Base-by-base conservation (phyloP, 371 early-diverging fungal species). In the Mucor indicus region DNA sequence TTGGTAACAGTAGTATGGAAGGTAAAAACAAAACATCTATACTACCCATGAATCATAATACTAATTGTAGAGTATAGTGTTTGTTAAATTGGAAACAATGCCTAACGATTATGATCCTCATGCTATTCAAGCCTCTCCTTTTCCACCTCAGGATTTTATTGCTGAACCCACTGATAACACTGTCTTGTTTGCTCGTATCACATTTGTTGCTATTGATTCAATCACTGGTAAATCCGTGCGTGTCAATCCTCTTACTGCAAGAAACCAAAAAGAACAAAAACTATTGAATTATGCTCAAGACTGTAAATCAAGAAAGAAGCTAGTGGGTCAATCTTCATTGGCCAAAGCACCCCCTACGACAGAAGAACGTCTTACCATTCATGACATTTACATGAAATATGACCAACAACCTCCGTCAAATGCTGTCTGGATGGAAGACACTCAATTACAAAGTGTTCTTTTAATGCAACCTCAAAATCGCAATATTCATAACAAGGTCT, bases 401-500 rank as follows among this genome's bases (percentile, higher is more conserved):
- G 68, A 72, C 16, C 52, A 78, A 21, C 13, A 33, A 4, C n/a
- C n/a, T 4, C 4, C 9, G 4, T 13, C 9, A 22, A 17, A 24
- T 15, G 12, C 44, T 27, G 51, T 37, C 11, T 94, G 89, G 90
- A 89, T 93, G 82, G 70, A 80, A 21, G 86, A 92, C 45, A 91
- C 95, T 2, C 64, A 53, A 1, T 66, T 89, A 54, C 76, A 88
- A 33, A 83, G 87, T 23, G 77, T 87, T 16, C 69, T 73, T 31
- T 55, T 90, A 24, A 83, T 85, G 85, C 77, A 81, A 49, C 90
- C 91, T 20, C 91, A 90, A 48, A 87, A 92, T 40, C 87, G 95
- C 22, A 96, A 96, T 57, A 84, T 96, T 33, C 93, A 96, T 60
- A 81, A 88, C 57, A 89, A 85, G 60, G 87, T 96, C 16, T 96